These are phyloP conservation scores for Lyophyllum semitale DNA, from an alignment of 768 basidiomycete species.

Conservation along the genomic window DNA sequence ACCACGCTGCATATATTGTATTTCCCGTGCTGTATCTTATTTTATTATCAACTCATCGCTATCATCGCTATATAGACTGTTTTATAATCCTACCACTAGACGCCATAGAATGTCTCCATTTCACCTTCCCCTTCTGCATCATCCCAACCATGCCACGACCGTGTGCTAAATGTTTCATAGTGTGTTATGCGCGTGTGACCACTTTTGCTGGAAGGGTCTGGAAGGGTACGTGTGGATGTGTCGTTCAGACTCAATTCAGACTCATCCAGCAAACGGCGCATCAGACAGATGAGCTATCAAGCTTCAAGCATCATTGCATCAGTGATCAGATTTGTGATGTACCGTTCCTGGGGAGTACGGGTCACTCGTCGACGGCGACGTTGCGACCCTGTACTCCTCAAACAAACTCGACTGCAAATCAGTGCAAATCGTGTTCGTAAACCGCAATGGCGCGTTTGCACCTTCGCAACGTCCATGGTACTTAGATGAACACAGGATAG, in stretches of 20 bases:
- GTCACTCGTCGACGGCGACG: too few species aligned
- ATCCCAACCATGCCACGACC: neutral
- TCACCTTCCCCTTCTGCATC: neutral
- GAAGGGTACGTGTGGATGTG: neutral
- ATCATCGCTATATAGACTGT: slow-evolving; percentile 1
- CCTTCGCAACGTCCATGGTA: neutral
- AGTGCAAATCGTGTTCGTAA: neutral
- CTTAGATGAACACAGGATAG: too few species aligned
- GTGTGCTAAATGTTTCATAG: neutral
- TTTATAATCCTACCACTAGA: slow-evolving; percentile 7
- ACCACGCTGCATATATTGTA: slow-evolving; percentile 2
- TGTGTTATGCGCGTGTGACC: neutral
- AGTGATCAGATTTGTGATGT: slow-evolving; percentile 17
- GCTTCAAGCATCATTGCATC: slow-evolving; percentile 7
- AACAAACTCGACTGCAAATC: too few species aligned
- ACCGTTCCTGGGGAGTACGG: slow-evolving; percentile 6
- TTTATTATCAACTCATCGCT: slow-evolving; percentile 10
- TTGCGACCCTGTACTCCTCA: slow-evolving; percentile 1
- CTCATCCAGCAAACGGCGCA: slow-evolving; percentile 1
- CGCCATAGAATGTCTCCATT: slow-evolving; percentile 1
- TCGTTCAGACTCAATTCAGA: neutral
- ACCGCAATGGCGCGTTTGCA: neutral
- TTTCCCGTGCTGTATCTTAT: slow-evolving; percentile 12
- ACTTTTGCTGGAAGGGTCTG: neutral
- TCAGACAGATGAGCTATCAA: neutral